A percentile compares a stretch with the other conserved stretches of the same genome.
phyloP scores from a whole-genome alignment of 306 rosid genomes.

The Geum urbanum region DNA sequence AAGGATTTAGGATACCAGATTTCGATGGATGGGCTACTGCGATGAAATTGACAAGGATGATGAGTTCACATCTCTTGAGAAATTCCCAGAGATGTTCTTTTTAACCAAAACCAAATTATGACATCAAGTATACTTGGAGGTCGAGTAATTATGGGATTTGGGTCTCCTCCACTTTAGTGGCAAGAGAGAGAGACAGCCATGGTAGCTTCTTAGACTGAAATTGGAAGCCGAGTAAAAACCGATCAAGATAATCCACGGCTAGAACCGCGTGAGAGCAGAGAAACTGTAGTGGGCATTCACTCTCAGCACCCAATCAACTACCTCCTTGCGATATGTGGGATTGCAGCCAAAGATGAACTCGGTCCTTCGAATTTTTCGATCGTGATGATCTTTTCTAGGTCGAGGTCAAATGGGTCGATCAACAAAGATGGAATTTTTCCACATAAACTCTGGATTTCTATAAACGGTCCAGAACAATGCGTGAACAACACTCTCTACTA shows the following conservation, averaged over 20 bases:
- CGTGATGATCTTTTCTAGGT: slow-evolving; percentile 43
- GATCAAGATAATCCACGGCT: slow-evolving; percentile 71
- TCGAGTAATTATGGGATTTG: slow-evolving; percentile 73
- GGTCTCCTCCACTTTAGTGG: slow-evolving; percentile 87
- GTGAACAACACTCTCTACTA: no score
- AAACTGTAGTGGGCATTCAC: slow-evolving; percentile 59
- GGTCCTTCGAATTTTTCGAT: slow-evolving; percentile 14
- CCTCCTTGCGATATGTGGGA: slow-evolving; percentile 46
- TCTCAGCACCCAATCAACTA: slow-evolving; percentile 65
- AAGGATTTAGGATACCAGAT: background rate
- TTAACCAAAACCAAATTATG: slow-evolving; percentile 36
- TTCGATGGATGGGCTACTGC: slow-evolving; percentile 31
- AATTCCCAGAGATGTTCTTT: slow-evolving; percentile 62
- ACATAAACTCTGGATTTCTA: no score
- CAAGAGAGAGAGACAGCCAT: slow-evolving; percentile 86
- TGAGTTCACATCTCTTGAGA: slow-evolving; percentile 46
- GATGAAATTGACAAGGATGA: slow-evolving; percentile 47
- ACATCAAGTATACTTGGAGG: slow-evolving; percentile 49
- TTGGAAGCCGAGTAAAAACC: slow-evolving; percentile 48
- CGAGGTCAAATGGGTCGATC: slow-evolving; percentile 43
- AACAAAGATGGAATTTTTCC: slow-evolving; percentile 15
- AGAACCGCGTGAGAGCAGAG: slow-evolving; percentile 67
- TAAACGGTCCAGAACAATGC: no score
- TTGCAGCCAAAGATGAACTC: slow-evolving; percentile 28
- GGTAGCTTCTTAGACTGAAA: slow-evolving; percentile 53